Conservation (phyloP, 345 rosid genomes). For the Physaria fendleri region DNA sequence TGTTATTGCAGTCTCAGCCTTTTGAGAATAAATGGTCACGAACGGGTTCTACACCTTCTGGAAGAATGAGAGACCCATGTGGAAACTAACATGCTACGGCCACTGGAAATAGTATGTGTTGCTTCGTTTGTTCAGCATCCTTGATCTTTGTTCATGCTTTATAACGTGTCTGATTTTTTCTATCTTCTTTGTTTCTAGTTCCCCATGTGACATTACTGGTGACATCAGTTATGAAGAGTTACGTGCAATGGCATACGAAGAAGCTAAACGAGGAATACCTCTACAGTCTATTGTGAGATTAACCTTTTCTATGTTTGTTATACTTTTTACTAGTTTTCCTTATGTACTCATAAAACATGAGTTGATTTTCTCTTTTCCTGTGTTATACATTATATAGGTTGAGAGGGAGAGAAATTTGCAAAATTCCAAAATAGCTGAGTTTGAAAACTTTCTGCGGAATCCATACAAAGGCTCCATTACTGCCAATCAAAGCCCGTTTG, state of each 20-base stretch:
- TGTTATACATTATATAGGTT: slow-evolving; percentile 39
- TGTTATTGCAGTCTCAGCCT: slow-evolving; percentile 40
- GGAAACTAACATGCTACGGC: slow-evolving; percentile 88
- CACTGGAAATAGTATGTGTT: slow-evolving; percentile 66
- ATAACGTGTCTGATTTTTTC: not conserved
- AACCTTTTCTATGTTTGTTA: not conserved
- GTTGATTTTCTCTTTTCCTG: slow-evolving; percentile 1
- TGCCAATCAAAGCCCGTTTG: slow-evolving; percentile 31
- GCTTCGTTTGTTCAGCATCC: not conserved
- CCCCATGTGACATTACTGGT: slow-evolving; percentile 64
- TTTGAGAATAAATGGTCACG: slow-evolving; percentile 78
- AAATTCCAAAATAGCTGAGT: slow-evolving; percentile 54
- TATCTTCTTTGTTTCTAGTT: slow-evolving; percentile 32
- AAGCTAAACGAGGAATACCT: slow-evolving; percentile 58
- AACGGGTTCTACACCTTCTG: slow-evolving; percentile 30
- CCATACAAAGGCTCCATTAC: slow-evolving; percentile 44
- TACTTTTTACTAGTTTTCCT: not conserved
- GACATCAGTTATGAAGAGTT: slow-evolving; percentile 83
- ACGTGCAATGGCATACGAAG: slow-evolving; percentile 74
- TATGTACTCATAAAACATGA: not conserved
- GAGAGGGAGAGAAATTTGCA: slow-evolving; percentile 69
- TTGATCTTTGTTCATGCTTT: slow-evolving; percentile 4
- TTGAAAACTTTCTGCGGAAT: slow-evolving; percentile 50
- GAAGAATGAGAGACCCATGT: slow-evolving; percentile 71
- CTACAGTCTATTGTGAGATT: slow-evolving; percentile 77